Conservation (phyloP, 805 yeast genomes). For the Saturnispora kantuleensis region DNA sequence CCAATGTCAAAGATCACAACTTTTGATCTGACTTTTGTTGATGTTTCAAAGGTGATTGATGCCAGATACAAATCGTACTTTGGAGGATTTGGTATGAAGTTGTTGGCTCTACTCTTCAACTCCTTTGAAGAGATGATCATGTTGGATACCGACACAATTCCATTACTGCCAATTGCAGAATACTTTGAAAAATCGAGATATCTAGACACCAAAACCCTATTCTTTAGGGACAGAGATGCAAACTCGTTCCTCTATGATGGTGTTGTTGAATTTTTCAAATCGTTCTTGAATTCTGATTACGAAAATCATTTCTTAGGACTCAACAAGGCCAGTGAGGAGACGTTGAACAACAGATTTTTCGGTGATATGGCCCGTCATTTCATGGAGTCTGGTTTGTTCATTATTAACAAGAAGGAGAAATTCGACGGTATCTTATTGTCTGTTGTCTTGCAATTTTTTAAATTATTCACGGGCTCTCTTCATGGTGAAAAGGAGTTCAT, state of each 20-base stretch:
- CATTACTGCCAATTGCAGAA: slow-evolving; percentile 26
- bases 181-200: slow-evolving; percentile 32
- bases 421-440: slow-evolving; percentile 39
- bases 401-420: slow-evolving; percentile 39
- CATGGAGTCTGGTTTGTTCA: slow-evolving; percentile 41
- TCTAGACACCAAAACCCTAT: slow-evolving; percentile 30
- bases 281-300: slow-evolving; percentile 36
- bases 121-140: slow-evolving; percentile 46
- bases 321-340: slow-evolving; percentile 28
- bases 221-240: slow-evolving; percentile 41
- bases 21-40: slow-evolving; percentile 26
- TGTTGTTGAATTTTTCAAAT: slow-evolving; percentile 34
- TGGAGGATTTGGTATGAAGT: slow-evolving; percentile 32
- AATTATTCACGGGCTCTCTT: slow-evolving; percentile 37
- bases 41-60: slow-evolving; percentile 23
- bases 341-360: slow-evolving; percentile 32
- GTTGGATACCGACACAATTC: slow-evolving; percentile 44
- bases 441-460: slow-evolving; percentile 32
- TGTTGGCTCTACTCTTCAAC: slow-evolving; percentile 48
- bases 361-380: slow-evolving; percentile 33
- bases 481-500: slow-evolving; percentile 78
- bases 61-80: slow-evolving; percentile 20
- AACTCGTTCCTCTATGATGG: slow-evolving; percentile 31
- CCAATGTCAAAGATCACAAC: slow-evolving; percentile 12
- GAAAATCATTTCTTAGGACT: slow-evolving; percentile 32